Evolutionary conservation across 306 rosid species (phyloP).

Genomic region (Datisca glomerata): DNA sequence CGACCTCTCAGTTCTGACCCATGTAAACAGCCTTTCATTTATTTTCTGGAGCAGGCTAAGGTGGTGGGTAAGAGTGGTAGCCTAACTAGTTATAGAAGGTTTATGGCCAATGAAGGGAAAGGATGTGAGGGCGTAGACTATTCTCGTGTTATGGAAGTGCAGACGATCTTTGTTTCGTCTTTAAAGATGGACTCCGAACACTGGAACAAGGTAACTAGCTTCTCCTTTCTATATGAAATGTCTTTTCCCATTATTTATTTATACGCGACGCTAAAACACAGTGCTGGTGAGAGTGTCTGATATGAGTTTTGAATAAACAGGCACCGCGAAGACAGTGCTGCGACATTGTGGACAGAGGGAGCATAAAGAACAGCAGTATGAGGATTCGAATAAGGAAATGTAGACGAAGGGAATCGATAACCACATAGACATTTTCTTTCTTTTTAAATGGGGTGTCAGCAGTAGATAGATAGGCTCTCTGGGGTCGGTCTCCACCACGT

Average conservation of each 20-base stretch:
- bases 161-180: slow-evolving; percentile 43
- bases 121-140: slow-evolving; percentile 24
- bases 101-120: slow-evolving; percentile 7
- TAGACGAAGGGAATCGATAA: slow-evolving; percentile 44
- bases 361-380: slow-evolving; percentile 22
- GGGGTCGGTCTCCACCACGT: too few relatives aligned
- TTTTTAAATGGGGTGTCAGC: slow-evolving; percentile 2
- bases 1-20: slow-evolving; percentile 55
- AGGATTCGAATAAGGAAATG: slow-evolving; percentile 64
- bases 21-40: slow-evolving; percentile 42
- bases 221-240: background rate
- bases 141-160: slow-evolving; percentile 15
- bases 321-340: slow-evolving; percentile 71
- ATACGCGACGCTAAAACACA: background rate
- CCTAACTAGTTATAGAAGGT: slow-evolving; percentile 36
- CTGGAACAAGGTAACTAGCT: slow-evolving; percentile 47
- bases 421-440: slow-evolving; percentile 18
- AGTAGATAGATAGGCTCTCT: too few relatives aligned
- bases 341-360: slow-evolving; percentile 41
- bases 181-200: slow-evolving; percentile 45
- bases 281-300: background rate
- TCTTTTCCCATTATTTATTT: background rate
- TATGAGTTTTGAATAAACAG: slow-evolving; percentile 31
- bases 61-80: slow-evolving; percentile 37
- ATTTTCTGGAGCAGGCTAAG: slow-evolving; percentile 33